Base-by-base conservation (phyloP, 495 filamentous ascomycete genomes). In the Lepidopterella palustris region DNA sequence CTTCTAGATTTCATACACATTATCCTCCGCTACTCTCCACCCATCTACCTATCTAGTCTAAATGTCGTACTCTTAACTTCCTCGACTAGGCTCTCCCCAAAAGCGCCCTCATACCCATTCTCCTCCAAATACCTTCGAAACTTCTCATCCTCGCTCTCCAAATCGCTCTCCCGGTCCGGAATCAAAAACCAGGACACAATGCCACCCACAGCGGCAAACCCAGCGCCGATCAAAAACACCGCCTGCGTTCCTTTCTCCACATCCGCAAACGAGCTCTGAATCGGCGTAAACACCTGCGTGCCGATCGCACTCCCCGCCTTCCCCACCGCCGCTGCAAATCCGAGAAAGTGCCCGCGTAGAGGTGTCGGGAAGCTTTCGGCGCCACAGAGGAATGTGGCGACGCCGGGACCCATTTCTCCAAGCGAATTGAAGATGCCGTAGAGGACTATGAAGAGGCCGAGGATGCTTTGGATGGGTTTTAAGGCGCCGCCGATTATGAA, bases 221-320 rank as follows among this genome's bases (percentile, higher is more conserved):
- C 76, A 4, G 71, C 62, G 1, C 76, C 77, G 55, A 79, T 79
- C 11, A 79, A 62, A 53, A 80, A 78, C 2, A 76, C 72, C 3
- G 70, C 77, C 53, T 78, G 76, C 28, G 76, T 75, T 5, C 78
- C 77, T 54, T 76, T 70, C 0, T 65, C 53, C 1, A 63, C 62
- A n/a, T 71, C 64, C 0, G 53, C 54, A 52, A 78, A 79, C 1
- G 71, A 74, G 39, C 72, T 64, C 45, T 76, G 73, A 58, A 77
- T 77, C 0, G 75, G 74, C 0, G 70, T 75, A 54, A 81, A 78
- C 5, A 78, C 74, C 45, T 76, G 57, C 0, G 76, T 78, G 4
- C 76, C 78, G 28, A 80, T 77, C 0, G 75, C 76, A 0, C 77
- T 78, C 5, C 79, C 79, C 0, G 77, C 77, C 53, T 80, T 82